Evolutionary conservation across 371 early-diverging fungal species (phyloP).

Genomic region (Lichtheimia ramosa): DNA sequence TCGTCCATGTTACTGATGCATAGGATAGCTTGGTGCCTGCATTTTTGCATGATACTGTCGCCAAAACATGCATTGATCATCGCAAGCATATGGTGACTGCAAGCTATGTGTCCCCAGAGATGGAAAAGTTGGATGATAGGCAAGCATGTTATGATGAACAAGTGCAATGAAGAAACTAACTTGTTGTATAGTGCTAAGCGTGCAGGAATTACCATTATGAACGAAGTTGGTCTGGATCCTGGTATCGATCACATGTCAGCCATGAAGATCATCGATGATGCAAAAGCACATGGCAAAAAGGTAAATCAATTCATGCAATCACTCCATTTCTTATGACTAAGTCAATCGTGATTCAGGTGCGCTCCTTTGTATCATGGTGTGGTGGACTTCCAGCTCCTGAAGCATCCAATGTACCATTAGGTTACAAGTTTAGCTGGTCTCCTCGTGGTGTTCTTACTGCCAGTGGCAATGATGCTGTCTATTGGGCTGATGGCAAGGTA

Average conservation of each 20-base stretch:
- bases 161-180: not conserved
- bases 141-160: slow-evolving; percentile 25
- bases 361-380: slow-evolving; percentile 86
- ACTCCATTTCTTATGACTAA: not conserved
- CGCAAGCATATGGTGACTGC: slow-evolving; percentile 96
- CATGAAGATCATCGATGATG: slow-evolving; percentile 94
- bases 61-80: slow-evolving; percentile 78
- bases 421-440: slow-evolving; percentile 92
- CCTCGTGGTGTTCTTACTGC: slow-evolving; percentile 87
- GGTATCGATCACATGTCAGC: slow-evolving; percentile 98
- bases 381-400: slow-evolving; percentile 93
- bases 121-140: slow-evolving; percentile 73
- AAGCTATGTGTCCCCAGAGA: slow-evolving; percentile 92
- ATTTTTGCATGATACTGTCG: slow-evolving; percentile 84
- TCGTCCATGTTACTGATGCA: not conserved
- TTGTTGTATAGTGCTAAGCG: slow-evolving; percentile 64
- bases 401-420: slow-evolving; percentile 81
- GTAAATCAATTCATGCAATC: slow-evolving; percentile 16
- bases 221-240: slow-evolving; percentile 98
- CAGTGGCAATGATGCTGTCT: slow-evolving; percentile 81
- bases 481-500: slow-evolving; percentile 71
- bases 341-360: slow-evolving; percentile 39
- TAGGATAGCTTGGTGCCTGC: slow-evolving; percentile 88
- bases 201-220: slow-evolving; percentile 86
- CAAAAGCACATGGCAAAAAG: slow-evolving; percentile 63